Base-by-base conservation (phyloP, 2,329 filamentous ascomycete genomes). In the Trichophyton benhamiae region DNA sequence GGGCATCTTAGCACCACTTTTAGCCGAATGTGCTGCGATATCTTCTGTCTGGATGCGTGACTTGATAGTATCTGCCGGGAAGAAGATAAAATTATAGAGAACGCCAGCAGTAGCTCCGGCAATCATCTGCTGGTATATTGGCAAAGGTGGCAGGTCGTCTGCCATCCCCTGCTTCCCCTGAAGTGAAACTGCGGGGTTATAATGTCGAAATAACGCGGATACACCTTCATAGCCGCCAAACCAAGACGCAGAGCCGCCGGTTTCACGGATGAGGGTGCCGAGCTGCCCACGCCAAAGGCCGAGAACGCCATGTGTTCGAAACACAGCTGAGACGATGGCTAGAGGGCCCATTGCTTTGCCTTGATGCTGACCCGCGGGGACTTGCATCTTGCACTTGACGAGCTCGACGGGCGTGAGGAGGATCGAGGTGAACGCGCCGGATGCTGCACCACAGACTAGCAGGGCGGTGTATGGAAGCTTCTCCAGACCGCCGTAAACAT, bases 301-400 rank as follows among this genome's bases (percentile, higher is more conserved):
- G 27, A 79, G 76, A 5, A 97, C 62, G 0, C 94, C 94, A 66
- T 96, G 86, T 67, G 91, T 85, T 7, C 84, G 85, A 70, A 90
- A 95, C 7, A 97, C 84, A 30, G 91, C 84, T 27, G 81, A 80
- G 49, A 97, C 87, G 48, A 96, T 85, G 3, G 82, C 76, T 11
- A 89, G 71, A 0, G 91, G 87, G 0, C 83, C 82, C 3, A 88
- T 80, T 2, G 81, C 75, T 11, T 77, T 78, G 2, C 69, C 70
- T 25, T 71, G 33, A 11, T 13, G 72, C 22, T 78, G 78, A 25
- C 76, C 75, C 3, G 76, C 61, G 15, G 82, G 89, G 0, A 92
- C 91, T 74, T 99, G 94, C 77, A 99, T 95, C 76, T 94, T 95
- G 82, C 94, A 99, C 77, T 99, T 99, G 72, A 99, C 88, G 59